These are phyloP conservation scores for Albifimbria verrucaria DNA, from an alignment of 2,329 filamentous ascomycete genomes.

Conservation along the genomic window DNA sequence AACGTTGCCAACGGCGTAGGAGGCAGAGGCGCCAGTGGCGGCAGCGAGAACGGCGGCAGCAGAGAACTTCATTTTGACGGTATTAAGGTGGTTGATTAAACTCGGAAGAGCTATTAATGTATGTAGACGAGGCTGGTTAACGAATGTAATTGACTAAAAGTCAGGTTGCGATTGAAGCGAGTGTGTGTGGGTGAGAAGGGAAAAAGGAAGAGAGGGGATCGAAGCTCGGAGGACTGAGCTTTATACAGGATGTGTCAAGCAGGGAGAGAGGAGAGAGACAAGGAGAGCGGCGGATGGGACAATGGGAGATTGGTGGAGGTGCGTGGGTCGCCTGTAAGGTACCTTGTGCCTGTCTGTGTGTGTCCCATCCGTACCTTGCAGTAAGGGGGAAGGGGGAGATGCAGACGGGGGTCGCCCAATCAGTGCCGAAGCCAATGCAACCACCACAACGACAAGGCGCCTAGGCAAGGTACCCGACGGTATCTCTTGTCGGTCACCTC, in stretches of 20 bases:
- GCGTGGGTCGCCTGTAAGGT: background rate
- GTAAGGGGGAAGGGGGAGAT: background rate
- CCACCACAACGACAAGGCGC: background rate
- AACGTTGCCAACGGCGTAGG: slow-evolving; percentile 37
- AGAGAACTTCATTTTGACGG: slow-evolving; percentile 65
- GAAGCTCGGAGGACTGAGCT: slow-evolving; percentile 40
- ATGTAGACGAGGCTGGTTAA: slow-evolving; percentile 32
- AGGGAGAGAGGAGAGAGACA: slow-evolving; percentile 8
- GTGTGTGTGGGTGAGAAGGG: slow-evolving; percentile 43
- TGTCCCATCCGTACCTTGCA: too few relatives aligned
- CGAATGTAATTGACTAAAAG: slow-evolving; percentile 59
- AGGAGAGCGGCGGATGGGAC: slow-evolving; percentile 14
- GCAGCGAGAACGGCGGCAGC: slow-evolving; percentile 50
- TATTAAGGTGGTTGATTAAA: slow-evolving; percentile 40
- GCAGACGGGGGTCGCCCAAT: background rate
- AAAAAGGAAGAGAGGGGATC: slow-evolving; percentile 22
- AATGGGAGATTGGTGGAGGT: slow-evolving; percentile 9
- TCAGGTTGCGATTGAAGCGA: slow-evolving; percentile 41
- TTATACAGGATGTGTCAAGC: slow-evolving; percentile 39
- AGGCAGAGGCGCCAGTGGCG: slow-evolving; percentile 48
- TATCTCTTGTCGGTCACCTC: too few relatives aligned
- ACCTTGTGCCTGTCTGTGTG: background rate
- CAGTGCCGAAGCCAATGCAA: background rate
- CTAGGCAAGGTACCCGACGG: background rate
- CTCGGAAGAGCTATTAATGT: slow-evolving; percentile 29